A percentile compares a stretch with the other conserved stretches of the same genome.
Conservation (phyloP, 495 filamentous ascomycete genomes). For the Penicillium ucsense region DNA sequence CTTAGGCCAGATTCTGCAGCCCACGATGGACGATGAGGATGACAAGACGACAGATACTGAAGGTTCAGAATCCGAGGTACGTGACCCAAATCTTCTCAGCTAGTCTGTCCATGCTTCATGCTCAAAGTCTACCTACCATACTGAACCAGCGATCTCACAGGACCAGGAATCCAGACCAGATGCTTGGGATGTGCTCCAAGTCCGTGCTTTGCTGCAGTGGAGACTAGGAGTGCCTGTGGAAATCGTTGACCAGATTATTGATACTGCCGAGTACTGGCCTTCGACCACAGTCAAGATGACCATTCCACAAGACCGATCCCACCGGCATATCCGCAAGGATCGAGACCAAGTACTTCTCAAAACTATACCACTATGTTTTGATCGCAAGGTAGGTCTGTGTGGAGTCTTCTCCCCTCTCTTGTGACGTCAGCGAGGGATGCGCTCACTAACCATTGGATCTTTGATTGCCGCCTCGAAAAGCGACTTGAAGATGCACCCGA, state of each 20-base stretch:
- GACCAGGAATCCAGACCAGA: constrained; percentile 15
- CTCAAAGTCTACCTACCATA: background rate
- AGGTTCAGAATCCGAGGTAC: background rate
- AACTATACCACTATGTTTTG: constrained; percentile 34
- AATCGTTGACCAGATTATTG: constrained; percentile 56
- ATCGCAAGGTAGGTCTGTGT: constrained; percentile 15
- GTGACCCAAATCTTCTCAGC: background rate
- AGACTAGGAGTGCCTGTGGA: constrained; percentile 48
- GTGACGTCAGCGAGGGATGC: background rate
- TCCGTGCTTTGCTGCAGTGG: constrained; percentile 25
- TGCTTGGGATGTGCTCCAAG: constrained; percentile 27
- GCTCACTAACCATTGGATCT: background rate
- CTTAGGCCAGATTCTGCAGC: background rate
- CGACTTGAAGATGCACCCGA: constrained; percentile 6
- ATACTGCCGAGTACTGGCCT: constrained; percentile 65
- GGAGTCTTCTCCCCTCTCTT: background rate
- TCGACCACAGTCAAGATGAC: constrained; percentile 24
- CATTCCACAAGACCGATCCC: constrained; percentile 12
- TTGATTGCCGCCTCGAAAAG: constrained; percentile 1
- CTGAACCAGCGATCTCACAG: background rate
- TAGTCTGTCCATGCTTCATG: too few relatives aligned
- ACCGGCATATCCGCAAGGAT: constrained; percentile 22
- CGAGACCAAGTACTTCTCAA: constrained; percentile 29
- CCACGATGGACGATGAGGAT: background rate
- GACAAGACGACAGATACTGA: background rate